Evolutionary conservation across 257 asterid genomes (phyloP).

Genomic region (Solanum bulbocastanum): DNA sequence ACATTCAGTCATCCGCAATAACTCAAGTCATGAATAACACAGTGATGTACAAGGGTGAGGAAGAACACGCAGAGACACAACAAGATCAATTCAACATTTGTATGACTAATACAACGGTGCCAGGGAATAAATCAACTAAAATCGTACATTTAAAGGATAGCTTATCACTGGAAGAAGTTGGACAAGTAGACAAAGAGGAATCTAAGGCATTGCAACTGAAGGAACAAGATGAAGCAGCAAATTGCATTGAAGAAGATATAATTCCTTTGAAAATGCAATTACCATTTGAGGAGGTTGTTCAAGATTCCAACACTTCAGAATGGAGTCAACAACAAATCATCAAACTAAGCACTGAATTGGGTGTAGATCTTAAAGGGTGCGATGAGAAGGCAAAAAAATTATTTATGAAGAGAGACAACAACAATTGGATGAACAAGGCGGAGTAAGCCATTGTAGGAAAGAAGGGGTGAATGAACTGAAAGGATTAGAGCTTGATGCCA

Average conservation of each 20-base stretch:
- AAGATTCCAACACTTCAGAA: not conserved
- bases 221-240: not conserved
- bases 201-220: not conserved
- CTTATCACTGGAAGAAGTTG: not conserved
- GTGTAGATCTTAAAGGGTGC: not conserved
- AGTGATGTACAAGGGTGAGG: not conserved
- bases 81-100: not conserved
- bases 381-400: not conserved
- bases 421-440: not conserved
- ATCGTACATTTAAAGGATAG: not conserved
- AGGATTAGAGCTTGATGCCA: too few relatives aligned
- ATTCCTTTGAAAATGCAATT: not conserved
- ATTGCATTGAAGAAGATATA: not conserved
- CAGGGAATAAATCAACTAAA: too few relatives aligned
- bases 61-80: not conserved
- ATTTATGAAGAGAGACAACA: too few relatives aligned
- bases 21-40: not conserved
- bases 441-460: too few relatives aligned
- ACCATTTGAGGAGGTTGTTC: not conserved
- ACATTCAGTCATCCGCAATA: too few relatives aligned
- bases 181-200: not conserved
- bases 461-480: too few relatives aligned
- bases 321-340: not conserved
- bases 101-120: not conserved
- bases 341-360: not conserved